These are phyloP conservation scores for Stephania cephalantha DNA, from an alignment of 164 flowering plant species.

Conservation along the genomic window DNA sequence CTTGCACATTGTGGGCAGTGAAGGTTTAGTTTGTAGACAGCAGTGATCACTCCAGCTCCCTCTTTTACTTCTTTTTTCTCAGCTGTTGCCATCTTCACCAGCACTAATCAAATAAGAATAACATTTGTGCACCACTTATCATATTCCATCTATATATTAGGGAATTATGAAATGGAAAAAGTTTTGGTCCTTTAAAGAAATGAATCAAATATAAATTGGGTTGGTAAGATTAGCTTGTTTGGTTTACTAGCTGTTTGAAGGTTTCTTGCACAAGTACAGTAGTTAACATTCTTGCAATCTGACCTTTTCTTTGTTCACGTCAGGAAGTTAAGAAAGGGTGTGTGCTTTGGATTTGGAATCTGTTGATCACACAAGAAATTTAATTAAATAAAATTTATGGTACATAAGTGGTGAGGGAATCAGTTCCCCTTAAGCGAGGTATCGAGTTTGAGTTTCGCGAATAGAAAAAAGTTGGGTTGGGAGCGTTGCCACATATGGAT, in stretches of 20 bases:
- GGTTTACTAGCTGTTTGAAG: constrained; percentile 6
- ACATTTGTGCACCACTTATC: not conserved
- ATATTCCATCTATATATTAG: not conserved
- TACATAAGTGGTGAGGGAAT: too few species aligned
- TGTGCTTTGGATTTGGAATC: not conserved
- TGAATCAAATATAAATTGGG: not conserved
- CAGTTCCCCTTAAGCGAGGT: too few species aligned
- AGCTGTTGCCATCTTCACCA: constrained; percentile 5
- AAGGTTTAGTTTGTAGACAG: constrained; percentile 53
- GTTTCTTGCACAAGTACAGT: not conserved
- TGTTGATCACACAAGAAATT: not conserved
- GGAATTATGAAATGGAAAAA: not conserved
- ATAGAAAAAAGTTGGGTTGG: too few species aligned
- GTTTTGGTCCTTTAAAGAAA: not conserved
- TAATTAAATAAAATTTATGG: not conserved
- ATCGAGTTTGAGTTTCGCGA: too few species aligned
- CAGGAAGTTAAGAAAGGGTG: not conserved
- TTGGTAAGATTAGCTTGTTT: constrained; percentile 15
- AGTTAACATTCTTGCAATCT: not conserved
- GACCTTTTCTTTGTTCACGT: not conserved
- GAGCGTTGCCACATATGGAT: too few species aligned
- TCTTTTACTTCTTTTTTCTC: constrained; percentile 8
- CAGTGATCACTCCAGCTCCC: constrained; percentile 31
- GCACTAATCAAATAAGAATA: not conserved
- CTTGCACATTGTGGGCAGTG: constrained; percentile 66